Evolutionary conservation across 169 alveolate species (phyloP), one percentile per base, ranked within the genome.

Genomic region (Theileria sp.): DNA sequence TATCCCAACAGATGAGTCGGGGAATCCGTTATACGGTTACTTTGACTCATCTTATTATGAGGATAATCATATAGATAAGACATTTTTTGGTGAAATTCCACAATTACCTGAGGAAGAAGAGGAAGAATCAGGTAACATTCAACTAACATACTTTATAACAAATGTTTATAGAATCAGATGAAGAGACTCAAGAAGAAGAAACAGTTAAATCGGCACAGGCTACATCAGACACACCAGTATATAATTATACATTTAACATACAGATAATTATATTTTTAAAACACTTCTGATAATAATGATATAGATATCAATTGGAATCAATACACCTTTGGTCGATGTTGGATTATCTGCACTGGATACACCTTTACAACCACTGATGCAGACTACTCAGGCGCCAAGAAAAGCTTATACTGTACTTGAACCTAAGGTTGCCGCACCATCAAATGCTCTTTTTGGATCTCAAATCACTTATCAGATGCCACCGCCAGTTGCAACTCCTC

Each of bases 1-100:
- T n/a, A 92, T 94, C 44, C 95, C 91, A 56, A 91, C 90, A 26
- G 92, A 87, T 83, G 96, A 92, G 76, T 94, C 91, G 19, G 93
- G 88, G 25, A 91, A 91, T 66, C 94, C 92, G 34, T 86, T 92
- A 26, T 92, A 88, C 79, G 94, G 92, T 50, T 79, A 79, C 81
- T 85, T 86, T 36, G 84, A 86, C 58, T 86, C 90, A 50, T 84
- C 83, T 19, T 86, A 86, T 62, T 89, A 86, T 44, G 77, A 83
- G 67, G 90, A 88, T 19, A 62, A 64, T 5, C 91, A 80, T 34
- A 79, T 78, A 15, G 73, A 76, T 69, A 81, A 80, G 72, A 78
- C 69, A 49, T 83, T 78, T 56, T 81, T 88, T 56, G 94, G 91
- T 21, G 92, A 89, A 32, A 79, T 89, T 21, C 87, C 91, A 28